Base-by-base conservation (phyloP, 257 asterid species). In the Nicotiana tomentosiformis region DNA sequence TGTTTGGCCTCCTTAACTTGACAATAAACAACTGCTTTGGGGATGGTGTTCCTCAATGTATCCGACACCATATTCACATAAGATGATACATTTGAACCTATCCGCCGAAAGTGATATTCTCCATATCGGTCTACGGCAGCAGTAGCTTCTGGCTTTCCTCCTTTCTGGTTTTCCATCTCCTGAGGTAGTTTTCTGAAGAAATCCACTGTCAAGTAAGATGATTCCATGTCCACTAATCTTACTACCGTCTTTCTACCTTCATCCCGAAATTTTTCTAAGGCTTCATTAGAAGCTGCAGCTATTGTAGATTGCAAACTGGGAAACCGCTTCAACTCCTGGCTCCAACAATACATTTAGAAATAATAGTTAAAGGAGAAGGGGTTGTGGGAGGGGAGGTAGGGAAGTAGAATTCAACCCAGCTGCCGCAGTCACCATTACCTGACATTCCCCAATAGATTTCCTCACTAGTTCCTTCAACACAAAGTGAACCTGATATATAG, bases 1-100 rank as follows among this genome's bases (percentile, higher is more conserved):
- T 89, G 95, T 78, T 95, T 95, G 76, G 98, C 97, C 88, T 93
- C 98, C 92, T 89, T 92, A 58, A 95, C 98, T 92, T 95, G 98
- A 88, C 98, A 95, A 85, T 89, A 86, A 51, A 95, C 98, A 70
- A 92, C 98, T 16, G 98, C 98, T 85, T 95, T 95, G 0, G 98
- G 98, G 80, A 95, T 91, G 1, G 98, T 84, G 89, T 89, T 93
- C 89, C 84, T 91, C 77, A 95, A 89, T 30, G 92, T 90, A 10
- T 93, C 98, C 7, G 96, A 90, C 26, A 95, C 87, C 98, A 95
- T 93, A 74, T 76, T 80, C 33, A 95, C 81, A 78, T 95, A 95
- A 6, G 98, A 92, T 37, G 96, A 92, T 23, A 95, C 97, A 77
- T 95, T 95, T 82, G 98, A 95, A 33, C 95, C 98, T 76, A 95